A percentile compares a stretch with the other conserved stretches of the same genome.
These are phyloP conservation scores for Sarocladium oryzae DNA, from an alignment of 2,329 filamentous ascomycete species.

Conservation along the genomic window DNA sequence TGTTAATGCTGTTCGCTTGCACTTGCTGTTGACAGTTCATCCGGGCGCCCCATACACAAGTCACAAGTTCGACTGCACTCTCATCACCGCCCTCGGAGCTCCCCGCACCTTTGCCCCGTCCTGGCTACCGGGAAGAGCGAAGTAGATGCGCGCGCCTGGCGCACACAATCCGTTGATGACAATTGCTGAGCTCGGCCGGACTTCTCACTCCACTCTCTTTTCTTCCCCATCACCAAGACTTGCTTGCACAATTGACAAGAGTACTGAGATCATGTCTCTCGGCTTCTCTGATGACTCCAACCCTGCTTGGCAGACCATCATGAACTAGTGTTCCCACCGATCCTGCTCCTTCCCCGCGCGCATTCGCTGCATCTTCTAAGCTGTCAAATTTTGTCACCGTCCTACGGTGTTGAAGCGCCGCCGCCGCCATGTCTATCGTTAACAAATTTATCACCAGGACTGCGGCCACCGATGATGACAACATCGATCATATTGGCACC, in stretches of 20 bases:
- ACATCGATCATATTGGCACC: slow-evolving; percentile 70
- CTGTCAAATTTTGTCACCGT: slow-evolving; percentile 9
- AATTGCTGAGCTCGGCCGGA: neutral
- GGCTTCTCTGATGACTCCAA: slow-evolving; percentile 14
- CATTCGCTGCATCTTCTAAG: neutral
- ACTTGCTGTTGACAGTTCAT: neutral
- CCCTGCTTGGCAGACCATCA: slow-evolving; percentile 30
- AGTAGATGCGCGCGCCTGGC: neutral
- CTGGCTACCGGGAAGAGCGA: slow-evolving; percentile 6
- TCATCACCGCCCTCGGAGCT: slow-evolving; percentile 5
- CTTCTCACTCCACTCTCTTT: slow-evolving; percentile 1
- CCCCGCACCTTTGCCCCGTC: slow-evolving; percentile 6
- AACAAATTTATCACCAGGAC: slow-evolving; percentile 46
- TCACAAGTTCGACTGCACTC: neutral
- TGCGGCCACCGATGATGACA: slow-evolving; percentile 60
- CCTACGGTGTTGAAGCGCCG: neutral
- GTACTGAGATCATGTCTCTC: neutral
- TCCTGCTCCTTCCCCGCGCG: slow-evolving; percentile 19
- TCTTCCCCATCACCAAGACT: neutral
- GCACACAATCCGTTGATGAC: slow-evolving; percentile 2
- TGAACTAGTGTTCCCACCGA: slow-evolving; percentile 34
- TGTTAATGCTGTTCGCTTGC: neutral
- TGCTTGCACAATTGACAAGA: neutral
- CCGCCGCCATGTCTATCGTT: slow-evolving; percentile 37
- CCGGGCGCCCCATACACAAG: neutral